Percentiles rank a stretch among this genome's conserved stretches.
phyloP scores from a whole-genome alignment of 352 stramenopile genomes.

The Phytophthora macrochlamydospora region DNA sequence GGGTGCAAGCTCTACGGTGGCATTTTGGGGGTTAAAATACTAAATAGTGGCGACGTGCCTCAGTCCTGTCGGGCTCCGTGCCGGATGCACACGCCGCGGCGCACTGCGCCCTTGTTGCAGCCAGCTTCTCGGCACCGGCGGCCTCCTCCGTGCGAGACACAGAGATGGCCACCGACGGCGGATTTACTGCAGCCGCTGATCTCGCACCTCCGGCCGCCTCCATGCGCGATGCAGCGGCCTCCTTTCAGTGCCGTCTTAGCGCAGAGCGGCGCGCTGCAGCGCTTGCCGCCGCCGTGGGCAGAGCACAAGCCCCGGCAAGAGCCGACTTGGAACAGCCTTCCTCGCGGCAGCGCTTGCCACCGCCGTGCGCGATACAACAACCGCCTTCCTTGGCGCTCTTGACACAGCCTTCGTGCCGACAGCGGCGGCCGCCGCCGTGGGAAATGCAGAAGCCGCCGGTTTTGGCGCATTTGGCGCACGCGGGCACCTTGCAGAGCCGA shows the following conservation, averaged over 20 bases:
- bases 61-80: conserved; percentile 50
- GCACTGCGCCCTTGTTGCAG: conserved; percentile 76
- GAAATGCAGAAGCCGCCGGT: conserved; percentile 81
- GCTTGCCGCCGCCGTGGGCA: conserved; percentile 69
- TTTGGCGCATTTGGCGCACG: conserved; percentile 69
- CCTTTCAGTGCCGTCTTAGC: conserved; percentile 74
- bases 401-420: conserved; percentile 50
- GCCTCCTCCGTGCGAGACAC: conserved; percentile 68
- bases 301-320: conserved; percentile 71
- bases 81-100: conserved; percentile 76
- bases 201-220: conserved; percentile 62
- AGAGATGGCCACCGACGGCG: conserved; percentile 62
- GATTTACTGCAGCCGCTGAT: conserved; percentile 56
- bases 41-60: conserved; percentile 3
- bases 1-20: conserved; percentile 2
- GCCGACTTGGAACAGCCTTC: conserved; percentile 67
- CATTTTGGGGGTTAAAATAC: conserved; percentile 25
- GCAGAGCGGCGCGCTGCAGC: conserved; percentile 52
- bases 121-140: conserved; percentile 56
- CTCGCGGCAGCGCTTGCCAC: conserved; percentile 58
- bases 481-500: conserved; percentile 64
- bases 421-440: conserved; percentile 66
- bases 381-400: conserved; percentile 80
- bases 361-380: conserved; percentile 67
- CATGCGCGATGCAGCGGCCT: conserved; percentile 67